Evolutionary conservation across 768 basidiomycete species (phyloP).

Genomic region (Mycena floridula): DNA sequence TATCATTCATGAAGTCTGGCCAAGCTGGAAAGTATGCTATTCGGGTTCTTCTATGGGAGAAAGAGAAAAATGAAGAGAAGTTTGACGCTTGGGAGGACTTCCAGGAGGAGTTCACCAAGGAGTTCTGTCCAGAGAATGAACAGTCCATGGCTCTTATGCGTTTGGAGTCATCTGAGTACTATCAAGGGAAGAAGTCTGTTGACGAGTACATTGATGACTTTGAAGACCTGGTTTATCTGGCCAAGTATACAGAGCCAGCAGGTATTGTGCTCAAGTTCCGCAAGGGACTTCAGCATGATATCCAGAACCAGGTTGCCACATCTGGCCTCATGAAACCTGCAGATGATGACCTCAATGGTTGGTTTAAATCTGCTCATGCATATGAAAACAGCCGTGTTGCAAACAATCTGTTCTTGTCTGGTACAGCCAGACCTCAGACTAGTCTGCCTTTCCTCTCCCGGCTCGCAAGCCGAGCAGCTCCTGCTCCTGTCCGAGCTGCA

Average conservation of each 20-base stretch:
- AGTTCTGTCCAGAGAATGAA: conserved; percentile 8
- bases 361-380: no score
- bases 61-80: background rate
- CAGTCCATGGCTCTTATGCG: conserved; percentile 6
- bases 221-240: conserved; percentile 5
- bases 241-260: conserved; percentile 7
- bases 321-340: no score
- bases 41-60: background rate
- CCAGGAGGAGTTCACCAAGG: background rate
- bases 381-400: no score
- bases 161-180: conserved; percentile 3
- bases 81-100: background rate
- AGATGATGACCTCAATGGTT: no score
- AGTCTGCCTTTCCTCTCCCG: no score
- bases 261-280: conserved; percentile 9
- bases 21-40: background rate
- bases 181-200: conserved; percentile 4
- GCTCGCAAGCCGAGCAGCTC: no score
- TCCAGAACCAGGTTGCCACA: conserved; percentile 5
- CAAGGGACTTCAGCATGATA: conserved; percentile 1
- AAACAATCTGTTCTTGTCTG: no score
- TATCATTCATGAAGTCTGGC: background rate
- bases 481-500: no score
- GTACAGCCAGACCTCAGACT: no score
- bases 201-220: conserved; percentile 16